phyloP scores from a whole-genome alignment of 148 eudicot species.

The Limonium bicolor region DNA sequence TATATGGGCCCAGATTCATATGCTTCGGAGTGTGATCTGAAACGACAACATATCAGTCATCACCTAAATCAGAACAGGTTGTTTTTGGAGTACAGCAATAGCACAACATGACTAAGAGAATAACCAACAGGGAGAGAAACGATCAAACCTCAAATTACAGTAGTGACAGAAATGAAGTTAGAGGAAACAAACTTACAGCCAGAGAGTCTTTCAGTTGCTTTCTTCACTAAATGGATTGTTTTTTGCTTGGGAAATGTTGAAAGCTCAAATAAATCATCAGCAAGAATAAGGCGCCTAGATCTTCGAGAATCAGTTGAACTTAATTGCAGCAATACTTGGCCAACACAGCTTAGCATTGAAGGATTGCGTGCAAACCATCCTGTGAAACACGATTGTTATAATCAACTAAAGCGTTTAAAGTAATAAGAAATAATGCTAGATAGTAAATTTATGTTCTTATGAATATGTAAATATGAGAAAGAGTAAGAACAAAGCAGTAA shows the following conservation, averaged over 20 bases:
- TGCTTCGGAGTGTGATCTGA: slow-evolving; percentile 66
- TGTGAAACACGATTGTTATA: slow-evolving; percentile 10
- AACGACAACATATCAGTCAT: slow-evolving; percentile 9
- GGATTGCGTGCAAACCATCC: slow-evolving; percentile 87
- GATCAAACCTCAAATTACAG: too few species aligned
- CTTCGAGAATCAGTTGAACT: slow-evolving; percentile 44
- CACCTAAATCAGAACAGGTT: not conserved
- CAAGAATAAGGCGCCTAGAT: slow-evolving; percentile 40
- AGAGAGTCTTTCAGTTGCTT: slow-evolving; percentile 38
- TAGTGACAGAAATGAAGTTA: too few species aligned
- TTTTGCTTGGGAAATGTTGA: slow-evolving; percentile 46
- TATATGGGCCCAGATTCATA: slow-evolving; percentile 48
- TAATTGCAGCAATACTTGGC: slow-evolving; percentile 59
- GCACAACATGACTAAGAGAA: too few species aligned
- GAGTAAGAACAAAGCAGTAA: too few species aligned
- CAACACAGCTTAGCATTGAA: slow-evolving; percentile 55
- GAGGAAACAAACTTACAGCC: slow-evolving; percentile 49
- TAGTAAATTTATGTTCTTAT: too few species aligned
- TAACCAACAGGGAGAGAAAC: too few species aligned
- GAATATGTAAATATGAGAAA: too few species aligned
- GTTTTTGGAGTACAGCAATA: too few species aligned
- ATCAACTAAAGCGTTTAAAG: not conserved
- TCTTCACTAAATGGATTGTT: slow-evolving; percentile 36
- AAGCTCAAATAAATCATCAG: slow-evolving; percentile 85
- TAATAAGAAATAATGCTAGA: too few species aligned